These are phyloP conservation scores for Candida ortonii DNA, from an alignment of 805 yeast genomes.

Conservation along the genomic window DNA sequence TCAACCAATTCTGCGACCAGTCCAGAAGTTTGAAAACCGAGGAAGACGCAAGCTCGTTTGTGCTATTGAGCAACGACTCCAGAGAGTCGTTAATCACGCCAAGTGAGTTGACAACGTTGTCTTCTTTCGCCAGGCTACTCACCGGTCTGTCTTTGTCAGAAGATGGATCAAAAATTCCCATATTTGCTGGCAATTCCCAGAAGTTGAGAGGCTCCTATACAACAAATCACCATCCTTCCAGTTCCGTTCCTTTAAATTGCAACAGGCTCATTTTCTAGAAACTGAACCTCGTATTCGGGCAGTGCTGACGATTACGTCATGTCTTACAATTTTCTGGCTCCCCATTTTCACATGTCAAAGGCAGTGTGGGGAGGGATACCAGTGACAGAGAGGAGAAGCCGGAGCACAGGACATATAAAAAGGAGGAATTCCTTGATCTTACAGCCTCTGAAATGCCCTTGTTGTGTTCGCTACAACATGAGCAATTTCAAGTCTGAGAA, in stretches of 20 bases:
- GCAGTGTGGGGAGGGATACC: slow-evolving; percentile 13
- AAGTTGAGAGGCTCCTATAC: too few relatives aligned
- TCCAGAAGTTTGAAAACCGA: slow-evolving; percentile 16
- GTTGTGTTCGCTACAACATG: not conserved
- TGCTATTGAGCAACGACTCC: slow-evolving; percentile 12
- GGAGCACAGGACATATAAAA: slow-evolving; percentile 2
- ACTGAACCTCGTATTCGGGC: too few relatives aligned
- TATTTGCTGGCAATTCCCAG: slow-evolving; percentile 6
- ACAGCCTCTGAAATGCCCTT: too few relatives aligned
- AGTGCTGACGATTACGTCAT: not conserved
- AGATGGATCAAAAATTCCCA: slow-evolving; percentile 22
- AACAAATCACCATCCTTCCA: too few relatives aligned
- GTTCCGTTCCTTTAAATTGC: too few relatives aligned
- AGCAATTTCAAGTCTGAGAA: slow-evolving; percentile 15
- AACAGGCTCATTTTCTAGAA: too few relatives aligned
- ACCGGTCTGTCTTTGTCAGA: slow-evolving; percentile 12
- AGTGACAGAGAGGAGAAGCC: not conserved
- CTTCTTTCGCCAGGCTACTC: not conserved
- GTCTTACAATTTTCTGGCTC: too few relatives aligned
- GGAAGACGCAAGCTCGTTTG: slow-evolving; percentile 19
- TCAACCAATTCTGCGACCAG: slow-evolving; percentile 11
- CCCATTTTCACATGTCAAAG: slow-evolving; percentile 17
- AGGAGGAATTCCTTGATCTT: too few relatives aligned
- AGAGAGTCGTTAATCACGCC: slow-evolving; percentile 12
- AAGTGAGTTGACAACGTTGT: slow-evolving; percentile 3